Evolutionary conservation across 2,329 filamentous ascomycete genomes (phyloP).

Genomic region (Neofusicoccum umdonicola): DNA sequence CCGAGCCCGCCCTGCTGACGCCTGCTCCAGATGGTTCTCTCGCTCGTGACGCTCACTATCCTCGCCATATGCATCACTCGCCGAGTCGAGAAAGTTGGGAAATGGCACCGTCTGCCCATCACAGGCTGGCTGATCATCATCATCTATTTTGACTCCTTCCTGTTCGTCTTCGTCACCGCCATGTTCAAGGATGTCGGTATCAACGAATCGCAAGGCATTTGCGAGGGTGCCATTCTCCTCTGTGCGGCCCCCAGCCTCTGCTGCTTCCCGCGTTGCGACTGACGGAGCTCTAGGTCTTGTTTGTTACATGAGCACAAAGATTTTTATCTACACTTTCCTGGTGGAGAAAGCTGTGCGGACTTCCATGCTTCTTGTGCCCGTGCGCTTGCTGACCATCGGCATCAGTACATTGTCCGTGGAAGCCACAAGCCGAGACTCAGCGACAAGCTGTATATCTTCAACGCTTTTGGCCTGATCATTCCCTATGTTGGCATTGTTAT

Average conservation of each 20-base stretch:
- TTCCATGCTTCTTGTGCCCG: not conserved
- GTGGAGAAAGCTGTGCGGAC: constrained; percentile 10
- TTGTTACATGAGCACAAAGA: constrained; percentile 15
- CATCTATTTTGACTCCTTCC: constrained; percentile 60
- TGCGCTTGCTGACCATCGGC: not conserved
- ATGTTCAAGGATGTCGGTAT: constrained; percentile 59
- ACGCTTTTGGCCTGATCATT: constrained; percentile 1
- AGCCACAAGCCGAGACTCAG: constrained; percentile 1
- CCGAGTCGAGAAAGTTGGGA: constrained; percentile 24
- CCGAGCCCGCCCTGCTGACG: not conserved
- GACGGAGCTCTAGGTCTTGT: constrained; percentile 1
- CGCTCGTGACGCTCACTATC: constrained; percentile 6
- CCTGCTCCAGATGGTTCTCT: not conserved
- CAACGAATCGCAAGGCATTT: constrained; percentile 51
- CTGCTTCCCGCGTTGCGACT: not conserved
- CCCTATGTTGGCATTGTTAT: constrained; percentile 9
- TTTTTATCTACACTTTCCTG: constrained; percentile 14
- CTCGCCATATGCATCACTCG: constrained; percentile 23
- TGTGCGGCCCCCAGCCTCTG: constrained; percentile 35
- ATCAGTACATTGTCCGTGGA: constrained; percentile 8
- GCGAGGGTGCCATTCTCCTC: constrained; percentile 58
- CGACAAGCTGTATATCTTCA: constrained; percentile 16
- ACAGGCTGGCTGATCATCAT: constrained; percentile 49
- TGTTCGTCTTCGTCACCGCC: constrained; percentile 59
- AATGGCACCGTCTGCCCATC: constrained; percentile 26